Conservation (phyloP, 805 yeast genomes). For the Candida coquimbonensis region DNA sequence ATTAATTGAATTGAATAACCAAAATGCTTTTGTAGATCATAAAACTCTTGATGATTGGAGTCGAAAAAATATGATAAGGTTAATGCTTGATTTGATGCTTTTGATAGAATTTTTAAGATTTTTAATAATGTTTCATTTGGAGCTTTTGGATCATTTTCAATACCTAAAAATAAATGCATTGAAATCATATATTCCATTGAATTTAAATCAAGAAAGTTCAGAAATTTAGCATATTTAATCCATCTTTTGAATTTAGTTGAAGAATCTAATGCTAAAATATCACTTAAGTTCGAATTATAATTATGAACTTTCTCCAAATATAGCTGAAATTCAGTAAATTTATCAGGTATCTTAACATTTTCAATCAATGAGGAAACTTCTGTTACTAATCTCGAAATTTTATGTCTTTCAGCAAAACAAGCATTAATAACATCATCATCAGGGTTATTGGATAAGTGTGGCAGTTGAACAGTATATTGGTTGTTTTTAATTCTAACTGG, state of each 20-base stretch:
- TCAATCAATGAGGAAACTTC: conserved; percentile 1
- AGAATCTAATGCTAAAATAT: conserved; percentile 1
- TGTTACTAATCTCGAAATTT: not conserved
- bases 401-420: conserved; percentile 1
- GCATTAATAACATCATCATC: conserved; percentile 1
- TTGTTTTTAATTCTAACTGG: not conserved
- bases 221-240: not conserved
- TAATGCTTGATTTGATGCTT: not conserved
- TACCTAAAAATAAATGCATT: conserved; percentile 1
- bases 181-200: conserved; percentile 1
- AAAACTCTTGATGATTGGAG: conserved; percentile 1
- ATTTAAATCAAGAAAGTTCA: conserved; percentile 3
- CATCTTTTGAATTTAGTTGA: not conserved
- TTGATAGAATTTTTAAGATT: not conserved
- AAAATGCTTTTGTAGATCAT: conserved; percentile 5
- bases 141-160: not conserved
- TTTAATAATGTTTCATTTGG: not conserved
- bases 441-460: not conserved
- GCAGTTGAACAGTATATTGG: conserved; percentile 2
- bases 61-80: conserved; percentile 3
- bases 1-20: conserved; percentile 3
- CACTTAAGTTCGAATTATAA: not conserved
- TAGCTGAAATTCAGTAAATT: not conserved
- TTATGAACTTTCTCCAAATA: not conserved
- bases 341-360: conserved; percentile 1